Evolutionary conservation across 2,329 filamentous ascomycete species (phyloP), one percentile per base, ranked within the genome.

Genomic region (Fusarium longipes): DNA sequence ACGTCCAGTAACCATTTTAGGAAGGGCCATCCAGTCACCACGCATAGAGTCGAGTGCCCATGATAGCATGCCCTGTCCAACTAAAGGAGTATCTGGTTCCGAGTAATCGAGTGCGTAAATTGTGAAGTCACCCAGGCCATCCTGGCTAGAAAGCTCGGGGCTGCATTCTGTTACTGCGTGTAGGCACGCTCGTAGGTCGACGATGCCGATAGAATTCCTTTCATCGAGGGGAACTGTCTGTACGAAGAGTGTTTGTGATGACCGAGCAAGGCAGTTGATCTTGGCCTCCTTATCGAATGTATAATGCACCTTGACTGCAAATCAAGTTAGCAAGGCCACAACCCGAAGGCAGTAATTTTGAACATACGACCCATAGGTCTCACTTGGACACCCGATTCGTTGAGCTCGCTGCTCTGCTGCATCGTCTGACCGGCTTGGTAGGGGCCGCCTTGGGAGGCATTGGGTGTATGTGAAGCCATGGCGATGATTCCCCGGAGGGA

Each of bases 51-150:
- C 87, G 43, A 98, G 83, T 22, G 90, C 88, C 86, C 91, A 91
- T 35, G 96, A 98, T 20, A 99, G 84, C 89, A 98, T 93, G 52
- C 96, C 96, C 79, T 99, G 95, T 22, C 96, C 96, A 24, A 97
- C 95, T 56, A 98, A 85, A 52, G 96, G 96, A 18, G 90, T 93
- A 75, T 97, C 94, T 67, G 92, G 92, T 80, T 99, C 96, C 14
- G 96, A 97, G 78, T 95, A 98, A 78, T 99, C 96, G 81, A 93
- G 93, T 29, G 95, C 93, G 79, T 99, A 99, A 57, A 99, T 89
- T n/a, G 93, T 96, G 80, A 96, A 99, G 80, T 99, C 94, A 78
- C 87, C 81, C 80, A 99, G 93, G 78, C 87, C 81, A 81, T 80
- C 91, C 76, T 82, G 91, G 83, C 75, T 87, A 10, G 73, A 72